Evolutionary conservation across 306 rosid species (phyloP).

Genomic region (Acacia confusa): DNA sequence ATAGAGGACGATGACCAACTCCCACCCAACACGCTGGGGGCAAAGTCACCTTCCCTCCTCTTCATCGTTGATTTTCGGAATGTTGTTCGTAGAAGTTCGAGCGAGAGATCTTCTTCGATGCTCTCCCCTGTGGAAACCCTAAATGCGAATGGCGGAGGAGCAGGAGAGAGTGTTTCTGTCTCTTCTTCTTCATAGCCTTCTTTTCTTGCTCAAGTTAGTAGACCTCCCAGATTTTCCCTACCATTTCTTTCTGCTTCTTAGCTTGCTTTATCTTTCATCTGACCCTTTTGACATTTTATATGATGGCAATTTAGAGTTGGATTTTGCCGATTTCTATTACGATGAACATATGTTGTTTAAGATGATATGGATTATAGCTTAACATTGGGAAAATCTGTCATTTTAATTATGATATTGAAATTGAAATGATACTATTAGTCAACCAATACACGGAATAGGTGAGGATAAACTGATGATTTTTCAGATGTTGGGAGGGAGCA

Average conservation of each 20-base stretch:
- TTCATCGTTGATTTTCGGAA: constrained; percentile 6
- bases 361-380: background rate
- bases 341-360: background rate
- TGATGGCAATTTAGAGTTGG: background rate
- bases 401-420: background rate
- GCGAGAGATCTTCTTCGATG: constrained; percentile 33
- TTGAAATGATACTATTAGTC: background rate
- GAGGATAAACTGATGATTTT: background rate
- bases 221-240: constrained; percentile 49
- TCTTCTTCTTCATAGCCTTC: constrained; percentile 20
- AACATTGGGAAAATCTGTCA: background rate
- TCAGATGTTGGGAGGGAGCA: background rate
- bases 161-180: constrained; percentile 1
- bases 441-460: background rate
- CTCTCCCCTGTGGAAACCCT: constrained; percentile 17
- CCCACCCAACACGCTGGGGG: too few relatives aligned
- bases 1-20: too few relatives aligned
- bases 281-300: background rate
- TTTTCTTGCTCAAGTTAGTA: constrained; percentile 42
- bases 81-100: constrained; percentile 36
- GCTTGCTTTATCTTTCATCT: too few relatives aligned
- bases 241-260: background rate
- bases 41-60: too few relatives aligned
- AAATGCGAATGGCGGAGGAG: constrained; percentile 13
- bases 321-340: background rate